A percentile compares a stretch with the other conserved stretches of the same genome.
These are phyloP conservation scores for Naganishia antarctica DNA, from an alignment of 768 basidiomycete genomes.

Conservation along the genomic window DNA sequence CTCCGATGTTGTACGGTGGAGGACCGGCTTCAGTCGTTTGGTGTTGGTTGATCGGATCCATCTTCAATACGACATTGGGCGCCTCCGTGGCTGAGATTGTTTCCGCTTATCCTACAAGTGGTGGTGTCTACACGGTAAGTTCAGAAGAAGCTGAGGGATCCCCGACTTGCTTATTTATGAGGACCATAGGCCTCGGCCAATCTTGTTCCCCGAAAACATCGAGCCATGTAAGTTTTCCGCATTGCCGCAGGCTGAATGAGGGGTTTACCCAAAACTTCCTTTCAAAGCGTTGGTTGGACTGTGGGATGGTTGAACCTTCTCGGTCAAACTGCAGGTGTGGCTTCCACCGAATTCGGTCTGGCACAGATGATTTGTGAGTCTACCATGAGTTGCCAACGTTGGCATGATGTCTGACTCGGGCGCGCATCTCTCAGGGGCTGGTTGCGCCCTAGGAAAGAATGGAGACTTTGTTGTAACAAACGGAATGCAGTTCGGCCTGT, in stretches of 20 bases:
- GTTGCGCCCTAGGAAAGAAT: slow-evolving; percentile 50
- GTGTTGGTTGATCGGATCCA: slow-evolving; percentile 50
- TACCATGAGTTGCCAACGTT: slow-evolving; percentile 35
- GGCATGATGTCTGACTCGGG: slow-evolving; percentile 1
- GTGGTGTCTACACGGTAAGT: slow-evolving; percentile 51
- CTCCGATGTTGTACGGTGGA: slow-evolving; percentile 48
- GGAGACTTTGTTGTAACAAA: slow-evolving; percentile 61
- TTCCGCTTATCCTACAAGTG: slow-evolving; percentile 52
- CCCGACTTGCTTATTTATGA: neutral
- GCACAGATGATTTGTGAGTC: slow-evolving; percentile 58
- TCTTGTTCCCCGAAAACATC: slow-evolving; percentile 48
- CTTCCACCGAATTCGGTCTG: slow-evolving; percentile 71
- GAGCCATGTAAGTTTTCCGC: slow-evolving; percentile 37
- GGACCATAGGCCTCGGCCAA: slow-evolving; percentile 41
- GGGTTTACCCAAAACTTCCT: neutral
- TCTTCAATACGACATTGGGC: slow-evolving; percentile 33
- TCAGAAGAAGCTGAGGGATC: neutral
- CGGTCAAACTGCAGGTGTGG: slow-evolving; percentile 64
- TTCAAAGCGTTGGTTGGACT: slow-evolving; percentile 47
- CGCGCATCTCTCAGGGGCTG: slow-evolving; percentile 17
- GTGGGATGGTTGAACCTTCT: slow-evolving; percentile 48
- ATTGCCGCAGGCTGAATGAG: neutral
- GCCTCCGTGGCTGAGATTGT: slow-evolving; percentile 47
- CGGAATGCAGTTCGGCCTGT: slow-evolving; percentile 73
- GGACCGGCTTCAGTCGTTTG: slow-evolving; percentile 51